A percentile compares a stretch with the other conserved stretches of the same genome.
These are phyloP conservation scores for Globisporangium solare DNA, from an alignment of 352 stramenopile species.

Conservation along the genomic window DNA sequence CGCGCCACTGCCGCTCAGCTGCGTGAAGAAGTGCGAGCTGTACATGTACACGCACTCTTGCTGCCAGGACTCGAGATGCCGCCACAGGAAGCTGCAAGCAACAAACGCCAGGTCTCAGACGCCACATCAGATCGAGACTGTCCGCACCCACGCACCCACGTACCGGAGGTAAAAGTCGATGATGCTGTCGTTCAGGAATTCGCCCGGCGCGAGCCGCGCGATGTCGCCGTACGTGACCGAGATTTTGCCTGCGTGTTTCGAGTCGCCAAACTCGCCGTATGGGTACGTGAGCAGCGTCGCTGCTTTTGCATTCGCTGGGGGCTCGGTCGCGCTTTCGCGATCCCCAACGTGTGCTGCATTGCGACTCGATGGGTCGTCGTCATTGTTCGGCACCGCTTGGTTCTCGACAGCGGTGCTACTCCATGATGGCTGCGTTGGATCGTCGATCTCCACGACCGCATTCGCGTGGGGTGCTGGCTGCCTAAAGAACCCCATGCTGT, in stretches of 20 bases:
- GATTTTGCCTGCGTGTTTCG: slow-evolving; percentile 36
- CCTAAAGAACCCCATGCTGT: slow-evolving; percentile 6
- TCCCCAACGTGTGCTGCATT: too few species aligned
- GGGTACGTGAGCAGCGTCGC: slow-evolving; percentile 48
- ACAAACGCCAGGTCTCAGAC: slow-evolving; percentile 12
- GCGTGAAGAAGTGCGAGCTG: slow-evolving; percentile 95
- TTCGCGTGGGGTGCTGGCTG: not conserved
- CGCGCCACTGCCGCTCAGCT: slow-evolving; percentile 53
- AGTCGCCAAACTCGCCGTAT: slow-evolving; percentile 35
- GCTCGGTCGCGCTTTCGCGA: too few species aligned
- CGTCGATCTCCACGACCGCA: slow-evolving; percentile 15
- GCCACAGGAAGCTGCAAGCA: slow-evolving; percentile 61
- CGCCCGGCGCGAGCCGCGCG: slow-evolving; percentile 77
- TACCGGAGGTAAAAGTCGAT: slow-evolving; percentile 92
- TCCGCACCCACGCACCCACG: too few species aligned
- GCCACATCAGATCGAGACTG: too few species aligned
- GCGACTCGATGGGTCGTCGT: too few species aligned
- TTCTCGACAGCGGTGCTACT: not conserved
- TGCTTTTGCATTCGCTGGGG: slow-evolving; percentile 23
- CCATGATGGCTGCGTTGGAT: slow-evolving; percentile 4
- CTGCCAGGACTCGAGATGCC: slow-evolving; percentile 56
- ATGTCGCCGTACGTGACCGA: slow-evolving; percentile 84
- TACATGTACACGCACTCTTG: slow-evolving; percentile 88
- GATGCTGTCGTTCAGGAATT: slow-evolving; percentile 94
- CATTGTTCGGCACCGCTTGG: not conserved